Evolutionary conservation across 2,329 filamentous ascomycete species (phyloP).

Genomic region (Cyphellophora europaea): DNA sequence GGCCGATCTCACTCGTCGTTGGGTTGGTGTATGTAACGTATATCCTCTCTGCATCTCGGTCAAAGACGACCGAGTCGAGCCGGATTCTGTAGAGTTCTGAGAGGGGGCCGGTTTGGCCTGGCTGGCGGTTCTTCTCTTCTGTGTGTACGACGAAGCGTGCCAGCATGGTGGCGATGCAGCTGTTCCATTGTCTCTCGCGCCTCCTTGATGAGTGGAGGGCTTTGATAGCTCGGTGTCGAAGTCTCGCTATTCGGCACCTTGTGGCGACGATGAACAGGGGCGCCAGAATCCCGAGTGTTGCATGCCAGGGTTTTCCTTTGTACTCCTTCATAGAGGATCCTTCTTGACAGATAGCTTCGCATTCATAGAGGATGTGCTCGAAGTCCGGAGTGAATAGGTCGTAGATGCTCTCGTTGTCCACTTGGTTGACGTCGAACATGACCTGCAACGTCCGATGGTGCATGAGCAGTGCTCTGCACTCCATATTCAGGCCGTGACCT

Average conservation of each 20-base stretch:
- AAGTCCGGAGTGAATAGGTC: conserved; percentile 6
- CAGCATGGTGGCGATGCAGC: conserved; percentile 6
- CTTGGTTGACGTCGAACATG: conserved; percentile 3
- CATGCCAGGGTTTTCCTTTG: not conserved
- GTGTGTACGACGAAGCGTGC: conserved; percentile 6
- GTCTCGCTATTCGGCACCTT: conserved; percentile 50
- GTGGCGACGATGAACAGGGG: conserved; percentile 57
- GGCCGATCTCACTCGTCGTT: not conserved
- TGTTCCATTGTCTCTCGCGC: conserved; percentile 8
- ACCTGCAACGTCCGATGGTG: conserved; percentile 4
- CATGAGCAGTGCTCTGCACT: not conserved
- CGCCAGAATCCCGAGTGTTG: conserved; percentile 46
- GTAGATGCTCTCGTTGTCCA: conserved; percentile 3
- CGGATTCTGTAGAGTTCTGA: not conserved
- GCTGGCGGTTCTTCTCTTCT: conserved; percentile 3
- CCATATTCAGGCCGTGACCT: not conserved
- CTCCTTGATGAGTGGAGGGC: conserved; percentile 3
- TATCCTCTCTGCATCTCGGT: not conserved
- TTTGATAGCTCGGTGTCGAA: conserved; percentile 27
- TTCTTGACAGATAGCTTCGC: conserved; percentile 5
- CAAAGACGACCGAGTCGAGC: not conserved
- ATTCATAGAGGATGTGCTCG: conserved; percentile 2
- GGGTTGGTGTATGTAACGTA: not conserved
- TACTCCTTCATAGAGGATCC: not conserved
- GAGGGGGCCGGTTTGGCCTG: not conserved